These are phyloP conservation scores for Mortierella sp. DNA, from an alignment of 371 early-diverging fungal species.

Conservation along the genomic window DNA sequence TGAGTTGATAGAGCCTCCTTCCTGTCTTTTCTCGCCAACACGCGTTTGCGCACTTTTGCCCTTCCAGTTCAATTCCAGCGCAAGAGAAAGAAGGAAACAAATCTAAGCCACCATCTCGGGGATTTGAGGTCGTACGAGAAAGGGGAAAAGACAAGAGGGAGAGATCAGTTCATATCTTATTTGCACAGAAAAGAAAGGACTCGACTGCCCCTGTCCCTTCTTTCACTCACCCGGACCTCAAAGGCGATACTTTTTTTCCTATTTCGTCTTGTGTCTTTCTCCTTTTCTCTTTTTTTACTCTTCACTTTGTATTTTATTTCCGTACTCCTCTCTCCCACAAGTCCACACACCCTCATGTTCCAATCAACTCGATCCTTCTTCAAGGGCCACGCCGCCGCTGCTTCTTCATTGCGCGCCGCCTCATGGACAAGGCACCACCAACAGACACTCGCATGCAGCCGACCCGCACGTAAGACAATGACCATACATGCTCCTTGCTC, in stretches of 20 bases:
- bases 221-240: neutral
- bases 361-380: constrained; percentile 30
- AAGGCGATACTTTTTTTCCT: neutral
- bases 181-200: neutral
- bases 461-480: constrained; percentile 26
- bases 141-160: neutral
- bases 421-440: constrained; percentile 22
- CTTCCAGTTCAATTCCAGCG: no score
- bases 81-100: neutral
- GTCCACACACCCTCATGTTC: constrained; percentile 19
- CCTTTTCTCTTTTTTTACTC: neutral
- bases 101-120: constrained; percentile 16
- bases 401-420: constrained; percentile 13
- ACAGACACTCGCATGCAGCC: constrained; percentile 12
- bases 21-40: neutral
- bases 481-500: neutral
- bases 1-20: neutral
- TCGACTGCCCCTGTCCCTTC: no score
- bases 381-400: neutral
- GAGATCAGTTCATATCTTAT: neutral
- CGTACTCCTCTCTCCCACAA: neutral
- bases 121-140: neutral
- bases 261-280: constrained; percentile 1
- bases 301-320: neutral
- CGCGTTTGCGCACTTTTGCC: constrained; percentile 6